Base-by-base conservation (phyloP, 108 stramenopile species). In the Fragilariopsis cylindrus region DNA sequence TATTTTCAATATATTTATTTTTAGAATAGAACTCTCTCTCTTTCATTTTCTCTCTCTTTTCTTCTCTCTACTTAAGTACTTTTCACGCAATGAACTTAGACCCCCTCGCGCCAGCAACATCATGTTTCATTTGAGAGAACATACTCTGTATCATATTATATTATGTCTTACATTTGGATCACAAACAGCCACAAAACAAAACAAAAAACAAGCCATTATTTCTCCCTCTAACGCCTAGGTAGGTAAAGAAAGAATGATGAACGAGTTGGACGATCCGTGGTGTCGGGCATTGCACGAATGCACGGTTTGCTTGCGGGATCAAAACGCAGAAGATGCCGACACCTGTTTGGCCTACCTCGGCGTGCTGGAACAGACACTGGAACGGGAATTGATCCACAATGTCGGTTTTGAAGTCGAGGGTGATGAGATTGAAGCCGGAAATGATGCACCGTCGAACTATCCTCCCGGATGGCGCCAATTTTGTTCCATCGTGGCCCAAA, bases 251-350 rank as follows among this genome's bases (percentile, higher is more conserved):
- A 30, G 30, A 30, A 30, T 30, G 58, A 39, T 60, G 18, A 30
- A 60, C 6, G 16, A 56, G 16, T n/a, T 19, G 18, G 18, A 63
- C 18, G 65, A 65, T 16, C 65, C 15, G 11, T 65, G 65, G 65
- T 13, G 46, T 41, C 21, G 12, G 19, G 65, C 65, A 43, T 16
- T 65, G 65, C 44, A 65, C 47, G 12, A 65, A 45, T 47, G 46
- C 46, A 65, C 65, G 46, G 65, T 45, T 65, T 65, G 65, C 47
- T 48, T 65, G 47, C 41, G 65, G 41, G 65, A 48, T 12, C 65
- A 45, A 65, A 48, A 65, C 47, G 65, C 65, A 45, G n/a, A 12
- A 3, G 65, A 48, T 47, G 48, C 58, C 41, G 65, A 65, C 8
- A 65, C 47, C 13, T 13, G 16, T 19, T 16, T 65, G 65, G 65